Conservation (phyloP, 805 yeast genomes). For the Kuraishia molischiana region DNA sequence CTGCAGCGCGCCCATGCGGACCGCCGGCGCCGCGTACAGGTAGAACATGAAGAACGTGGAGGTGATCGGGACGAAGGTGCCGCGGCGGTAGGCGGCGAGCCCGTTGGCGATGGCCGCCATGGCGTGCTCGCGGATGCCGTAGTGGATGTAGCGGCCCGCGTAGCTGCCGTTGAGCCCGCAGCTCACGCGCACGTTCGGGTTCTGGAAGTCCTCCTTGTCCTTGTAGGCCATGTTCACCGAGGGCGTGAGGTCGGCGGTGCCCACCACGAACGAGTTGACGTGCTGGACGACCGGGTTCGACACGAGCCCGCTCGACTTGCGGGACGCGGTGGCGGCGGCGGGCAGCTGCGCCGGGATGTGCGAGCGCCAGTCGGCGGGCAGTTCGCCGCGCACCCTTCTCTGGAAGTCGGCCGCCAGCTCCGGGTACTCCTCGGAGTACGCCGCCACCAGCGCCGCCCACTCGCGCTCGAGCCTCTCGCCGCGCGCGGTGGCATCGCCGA, state of each 20-base stretch:
- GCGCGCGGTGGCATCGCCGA: conserved; percentile 11
- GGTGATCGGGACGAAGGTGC: conserved; percentile 27
- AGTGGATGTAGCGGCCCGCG: conserved; percentile 21
- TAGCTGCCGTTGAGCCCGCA: conserved; percentile 22
- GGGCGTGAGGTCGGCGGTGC: conserved; percentile 26
- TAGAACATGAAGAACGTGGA: conserved; percentile 27
- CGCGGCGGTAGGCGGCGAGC: conserved; percentile 21
- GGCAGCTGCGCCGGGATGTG: conserved; percentile 12
- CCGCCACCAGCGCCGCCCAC: conserved; percentile 15
- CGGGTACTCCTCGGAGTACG: conserved; percentile 16
- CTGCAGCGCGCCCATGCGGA: conserved; percentile 37
- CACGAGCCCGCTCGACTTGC: conserved; percentile 18
- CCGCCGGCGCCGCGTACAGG: conserved; percentile 41
- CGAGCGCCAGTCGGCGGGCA: conserved; percentile 15
- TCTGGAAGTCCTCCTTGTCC: conserved; percentile 21
- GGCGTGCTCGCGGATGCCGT: conserved; percentile 24
- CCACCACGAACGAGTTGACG: conserved; percentile 19
- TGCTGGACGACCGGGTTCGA: conserved; percentile 18
- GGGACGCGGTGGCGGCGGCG: conserved; percentile 13
- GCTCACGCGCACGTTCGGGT: conserved; percentile 12
- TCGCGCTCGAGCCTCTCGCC: conserved; percentile 14
- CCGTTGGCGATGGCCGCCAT: conserved; percentile 24
- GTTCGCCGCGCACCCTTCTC: conserved; percentile 17
- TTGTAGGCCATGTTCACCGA: conserved; percentile 21
- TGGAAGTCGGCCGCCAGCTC: conserved; percentile 17